Evolutionary conservation across 2,329 filamentous ascomycete genomes (phyloP).

Genomic region (Bipolaris victoriae): DNA sequence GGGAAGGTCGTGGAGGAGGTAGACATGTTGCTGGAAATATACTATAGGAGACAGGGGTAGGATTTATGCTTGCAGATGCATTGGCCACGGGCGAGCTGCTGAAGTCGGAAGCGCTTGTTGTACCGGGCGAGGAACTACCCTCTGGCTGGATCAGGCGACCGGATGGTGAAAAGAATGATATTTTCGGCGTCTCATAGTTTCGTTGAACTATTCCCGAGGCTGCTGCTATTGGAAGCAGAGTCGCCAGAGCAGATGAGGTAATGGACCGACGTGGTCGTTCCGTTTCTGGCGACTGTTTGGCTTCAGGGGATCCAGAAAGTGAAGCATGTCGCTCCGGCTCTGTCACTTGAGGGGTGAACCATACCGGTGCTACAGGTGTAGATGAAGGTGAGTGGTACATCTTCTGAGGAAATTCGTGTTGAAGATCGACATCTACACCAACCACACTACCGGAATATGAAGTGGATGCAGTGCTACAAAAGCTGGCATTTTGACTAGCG

Average conservation of each 20-base stretch:
- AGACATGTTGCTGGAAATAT: conserved; percentile 17
- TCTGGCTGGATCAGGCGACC: conserved; percentile 43
- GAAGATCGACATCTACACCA: conserved; percentile 45
- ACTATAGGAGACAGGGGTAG: conserved; percentile 5
- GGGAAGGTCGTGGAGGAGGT: conserved; percentile 23
- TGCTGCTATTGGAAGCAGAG: conserved; percentile 47
- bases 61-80: conserved; percentile 21
- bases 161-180: conserved; percentile 45
- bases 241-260: conserved; percentile 45
- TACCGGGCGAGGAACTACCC: conserved; percentile 21
- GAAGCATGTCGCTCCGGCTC: conserved; percentile 27
- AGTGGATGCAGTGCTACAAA: conserved; percentile 44
- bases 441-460: conserved; percentile 45
- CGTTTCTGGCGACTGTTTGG: conserved; percentile 4
- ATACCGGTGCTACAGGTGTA: conserved; percentile 30
- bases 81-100: conserved; percentile 10
- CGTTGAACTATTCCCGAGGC: conserved; percentile 44
- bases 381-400: conserved; percentile 29
- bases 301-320: conserved; percentile 15
- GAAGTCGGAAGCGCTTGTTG: conserved; percentile 15
- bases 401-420: conserved; percentile 25
- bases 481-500: conserved; percentile 38
- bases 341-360: conserved; percentile 35
- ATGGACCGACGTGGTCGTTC: conserved; percentile 26
- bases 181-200: conserved; percentile 34